Conservation (phyloP, 805 yeast genomes). For the Metschnikowia lachancei region DNA sequence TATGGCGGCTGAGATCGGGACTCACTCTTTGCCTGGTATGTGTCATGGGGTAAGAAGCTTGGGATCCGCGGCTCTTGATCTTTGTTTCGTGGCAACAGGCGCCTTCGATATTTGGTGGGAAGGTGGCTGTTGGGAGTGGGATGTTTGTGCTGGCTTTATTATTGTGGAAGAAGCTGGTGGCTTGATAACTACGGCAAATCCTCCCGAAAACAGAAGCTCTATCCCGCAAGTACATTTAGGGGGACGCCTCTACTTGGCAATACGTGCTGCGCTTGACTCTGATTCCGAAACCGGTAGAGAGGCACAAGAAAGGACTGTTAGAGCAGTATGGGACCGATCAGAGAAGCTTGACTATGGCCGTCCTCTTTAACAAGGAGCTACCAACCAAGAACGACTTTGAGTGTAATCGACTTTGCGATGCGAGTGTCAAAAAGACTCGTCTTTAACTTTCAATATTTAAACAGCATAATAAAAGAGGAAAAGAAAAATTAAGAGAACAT, state of each 20-base stretch:
- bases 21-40: constrained; percentile 7
- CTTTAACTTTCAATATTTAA: too few relatives aligned
- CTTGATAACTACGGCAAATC: constrained; percentile 14
- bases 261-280: constrained; percentile 10
- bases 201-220: constrained; percentile 3
- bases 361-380: neutral
- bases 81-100: constrained; percentile 18
- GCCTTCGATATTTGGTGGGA: constrained; percentile 20
- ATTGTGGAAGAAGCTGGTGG: constrained; percentile 19
- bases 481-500: too few relatives aligned
- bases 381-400: too few relatives aligned
- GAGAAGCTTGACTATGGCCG: constrained; percentile 9
- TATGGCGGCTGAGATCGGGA: constrained; percentile 15
- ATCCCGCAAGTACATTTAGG: constrained; percentile 13
- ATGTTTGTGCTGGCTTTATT: constrained; percentile 18
- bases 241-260: constrained; percentile 16
- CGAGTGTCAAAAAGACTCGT: too few relatives aligned
- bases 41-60: constrained; percentile 18
- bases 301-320: neutral
- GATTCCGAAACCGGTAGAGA: neutral
- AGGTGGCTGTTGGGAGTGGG: constrained; percentile 22
- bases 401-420: too few relatives aligned
- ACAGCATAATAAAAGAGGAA: too few relatives aligned
- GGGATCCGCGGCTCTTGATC: constrained; percentile 17
- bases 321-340: constrained; percentile 17